Evolutionary conservation across 176 grass and related monocot genomes (phyloP).

Genomic region (sorghum (Sorghum bicolor)): Sorghum_bicolor_NCBIv3 NC_012872.2:72287001-72287500

Average conservation of each 20-base stretch:
- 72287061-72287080: slow-evolving; percentile 33
- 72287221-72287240: slow-evolving; percentile 1
- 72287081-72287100: slow-evolving; percentile 25
- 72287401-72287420: background rate
- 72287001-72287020: background rate
- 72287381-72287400: background rate
- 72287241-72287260: slow-evolving; percentile 9
- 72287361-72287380: slow-evolving; percentile 14
- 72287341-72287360: slow-evolving; percentile 5
- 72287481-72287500: background rate
- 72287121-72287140: slow-evolving; percentile 60
- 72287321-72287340: slow-evolving; percentile 22
- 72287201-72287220: slow-evolving; percentile 34
- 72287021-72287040: slow-evolving; percentile 30
- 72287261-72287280: slow-evolving; percentile 4
- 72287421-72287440: background rate
- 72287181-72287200: slow-evolving; percentile 39
- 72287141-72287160: slow-evolving; percentile 67
- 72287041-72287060: slow-evolving; percentile 21
- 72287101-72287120: slow-evolving; percentile 35
- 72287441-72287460: background rate
- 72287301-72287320: background rate
- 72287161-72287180: slow-evolving; percentile 82
- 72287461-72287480: background rate
- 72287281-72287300: background rate